Base-by-base conservation (phyloP, 352 stramenopile genomes). In the Phytopythium litorale region DNA sequence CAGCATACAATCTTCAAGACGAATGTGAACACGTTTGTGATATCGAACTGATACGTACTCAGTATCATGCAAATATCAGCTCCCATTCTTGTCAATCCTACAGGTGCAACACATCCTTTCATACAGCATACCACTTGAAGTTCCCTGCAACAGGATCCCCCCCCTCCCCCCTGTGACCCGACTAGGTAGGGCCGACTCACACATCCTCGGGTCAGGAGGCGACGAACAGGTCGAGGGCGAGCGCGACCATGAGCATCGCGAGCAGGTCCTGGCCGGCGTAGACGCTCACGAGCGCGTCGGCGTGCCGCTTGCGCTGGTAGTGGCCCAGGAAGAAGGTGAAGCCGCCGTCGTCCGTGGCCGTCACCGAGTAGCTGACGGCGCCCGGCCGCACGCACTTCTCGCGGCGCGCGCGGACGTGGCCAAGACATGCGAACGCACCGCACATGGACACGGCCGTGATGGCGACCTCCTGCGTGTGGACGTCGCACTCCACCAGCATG, bases 261-360 rank as follows among this genome's bases (percentile, higher is more conserved):
- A 71, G 57, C 53, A 71, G 60, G 37, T 71, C 65, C 62, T 71
- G 65, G n/a, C 65, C 65, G 0, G 65, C 49, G 45, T 71, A 63
- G 49, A 71, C 65, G 8, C 42, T 53, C 55, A 71, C 16, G 21
- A 55, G 42, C 38, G 65, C 64, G 49, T 57, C 43, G 23, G 54
- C 51, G 51, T 58, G 58, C 46, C 35, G 45, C 60, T 67, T 67
- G 46, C 64, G 64, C 48, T 56, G 21, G 49, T 67, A 70, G 38
- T 66, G 58, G 49, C 65, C 65, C 43, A 71, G n/a, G 35, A 71
- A 71, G 56, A 71, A 67, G 38, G 60, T 71, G 40, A 71, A 71
- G 15, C 65, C 62, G 18, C 45, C 64, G 7, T 68, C 65, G 45
- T 67, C 52, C 28, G 38, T 21, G 23, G 65, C 61, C 16, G 61